A percentile compares a stretch with the other conserved stretches of the same genome.
Conservation (phyloP, 345 rosid species). For the Euclidium syriacum region DNA sequence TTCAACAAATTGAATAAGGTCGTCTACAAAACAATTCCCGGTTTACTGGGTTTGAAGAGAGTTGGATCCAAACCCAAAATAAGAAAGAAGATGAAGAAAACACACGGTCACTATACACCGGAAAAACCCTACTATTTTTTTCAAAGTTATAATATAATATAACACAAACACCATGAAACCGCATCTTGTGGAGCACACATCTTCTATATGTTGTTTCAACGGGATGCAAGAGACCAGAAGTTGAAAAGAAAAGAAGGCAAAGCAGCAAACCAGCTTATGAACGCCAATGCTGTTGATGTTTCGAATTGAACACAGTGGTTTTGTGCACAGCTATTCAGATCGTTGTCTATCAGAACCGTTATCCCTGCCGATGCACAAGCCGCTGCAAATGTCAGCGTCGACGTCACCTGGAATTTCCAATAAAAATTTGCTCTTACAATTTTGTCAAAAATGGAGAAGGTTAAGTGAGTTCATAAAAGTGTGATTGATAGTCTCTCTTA, state of each 20-base stretch:
- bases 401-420: conserved; percentile 47
- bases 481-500: conserved; percentile 33
- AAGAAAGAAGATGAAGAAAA: conserved; percentile 10
- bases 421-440: background rate
- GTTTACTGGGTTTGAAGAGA: conserved; percentile 12
- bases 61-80: conserved; percentile 15
- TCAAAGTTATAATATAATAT: background rate
- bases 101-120: conserved; percentile 24
- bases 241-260: conserved; percentile 65
- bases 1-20: conserved; percentile 14
- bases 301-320: conserved; percentile 66
- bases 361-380: conserved; percentile 90
- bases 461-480: background rate
- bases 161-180: conserved; percentile 8
- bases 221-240: conserved; percentile 79
- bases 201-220: conserved; percentile 12
- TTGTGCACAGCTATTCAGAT: conserved; percentile 45
- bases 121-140: background rate
- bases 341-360: conserved; percentile 58
- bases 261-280: conserved; percentile 65
- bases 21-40: conserved; percentile 13
- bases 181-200: background rate
- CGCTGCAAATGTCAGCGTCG: conserved; percentile 74
- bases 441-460: background rate
- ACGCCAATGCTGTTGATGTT: conserved; percentile 72